Evolutionary conservation across 148 eudicot genomes (phyloP), one percentile per base, ranked within the genome.

Genomic region (Rheum nobile): DNA sequence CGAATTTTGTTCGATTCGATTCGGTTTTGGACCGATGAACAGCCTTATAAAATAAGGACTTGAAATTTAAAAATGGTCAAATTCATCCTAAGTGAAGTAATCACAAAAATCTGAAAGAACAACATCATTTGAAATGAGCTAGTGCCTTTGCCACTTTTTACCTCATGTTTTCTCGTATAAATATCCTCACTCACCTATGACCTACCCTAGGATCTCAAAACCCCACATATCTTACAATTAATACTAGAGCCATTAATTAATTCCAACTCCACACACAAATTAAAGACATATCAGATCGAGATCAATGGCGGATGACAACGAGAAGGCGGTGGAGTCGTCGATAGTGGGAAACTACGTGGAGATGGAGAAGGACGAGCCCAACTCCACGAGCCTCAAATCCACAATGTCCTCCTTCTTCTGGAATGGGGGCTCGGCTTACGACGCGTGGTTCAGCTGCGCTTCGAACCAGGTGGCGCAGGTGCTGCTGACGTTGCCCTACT

Each of bases 391-490:
- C 75, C 35, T 90, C 39, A 94, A 88, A 76, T 55, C 96, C 0
- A 84, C 82, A 17, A 55, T 94, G 12, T 94, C 88, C 1, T 81
- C 83, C 19, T 75, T 94, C 67, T 89, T 94, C 75, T 94, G 98
- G 98, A 90, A 94, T 57, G 98, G 98, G 73, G 98, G 98, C 72
- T 94, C 98, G 11, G 88, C 85, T 37, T 94, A 94, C 71, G 98
- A 94, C 75, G 98, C 98, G 67, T 94, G 98, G 98, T 94, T 94
- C 73, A 94, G 98, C 75, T 94, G 98, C 69, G 87, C 98, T 71
- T 94, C 98, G 26, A 94, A 94, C 79, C 98, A 94, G 96, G 98
- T 94, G 75, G 98, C 98, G 37, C 98, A 94, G 69, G 98, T 94
- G 75, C 77, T 94, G 75, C 75, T 94, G 75, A 94, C 98, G 55